phyloP scores from a whole-genome alignment of 2,329 filamentous ascomycete species.

The Atkinsonella hypoxylon region DNA sequence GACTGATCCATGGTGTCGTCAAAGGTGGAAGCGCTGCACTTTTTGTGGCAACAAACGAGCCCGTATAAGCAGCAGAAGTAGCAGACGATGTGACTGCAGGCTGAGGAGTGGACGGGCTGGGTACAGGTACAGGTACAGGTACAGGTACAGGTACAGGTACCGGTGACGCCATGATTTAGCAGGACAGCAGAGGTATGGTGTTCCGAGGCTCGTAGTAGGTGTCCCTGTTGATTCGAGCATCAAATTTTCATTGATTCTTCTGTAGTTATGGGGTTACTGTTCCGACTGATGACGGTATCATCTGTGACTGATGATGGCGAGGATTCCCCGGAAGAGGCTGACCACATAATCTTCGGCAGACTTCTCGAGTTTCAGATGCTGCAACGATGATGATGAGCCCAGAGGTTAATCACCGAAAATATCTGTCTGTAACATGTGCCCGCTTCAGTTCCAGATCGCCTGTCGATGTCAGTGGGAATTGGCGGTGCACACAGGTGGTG shows the following conservation, averaged over 20 bases:
- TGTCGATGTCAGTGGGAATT: neutral
- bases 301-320: neutral
- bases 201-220: neutral
- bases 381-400: neutral
- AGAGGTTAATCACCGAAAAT: too few species aligned
- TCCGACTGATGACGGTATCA: neutral
- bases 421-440: neutral
- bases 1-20: slow-evolving; percentile 26
- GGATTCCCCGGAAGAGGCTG: neutral
- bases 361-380: neutral
- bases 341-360: neutral
- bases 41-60: neutral
- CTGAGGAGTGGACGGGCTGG: slow-evolving; percentile 2
- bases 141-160: slow-evolving; percentile 1
- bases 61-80: neutral
- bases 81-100: slow-evolving; percentile 8
- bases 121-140: slow-evolving; percentile 1
- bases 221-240: neutral
- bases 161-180: slow-evolving; percentile 3
- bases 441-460: neutral
- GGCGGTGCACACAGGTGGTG: neutral
- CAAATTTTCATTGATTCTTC: neutral
- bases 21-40: slow-evolving; percentile 21
- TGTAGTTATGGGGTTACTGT: neutral
- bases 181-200: neutral